Percentiles rank a stretch among this genome's conserved stretches.
Conservation (phyloP, 495 filamentous ascomycete genomes). For the Penicillium tannophilum region DNA sequence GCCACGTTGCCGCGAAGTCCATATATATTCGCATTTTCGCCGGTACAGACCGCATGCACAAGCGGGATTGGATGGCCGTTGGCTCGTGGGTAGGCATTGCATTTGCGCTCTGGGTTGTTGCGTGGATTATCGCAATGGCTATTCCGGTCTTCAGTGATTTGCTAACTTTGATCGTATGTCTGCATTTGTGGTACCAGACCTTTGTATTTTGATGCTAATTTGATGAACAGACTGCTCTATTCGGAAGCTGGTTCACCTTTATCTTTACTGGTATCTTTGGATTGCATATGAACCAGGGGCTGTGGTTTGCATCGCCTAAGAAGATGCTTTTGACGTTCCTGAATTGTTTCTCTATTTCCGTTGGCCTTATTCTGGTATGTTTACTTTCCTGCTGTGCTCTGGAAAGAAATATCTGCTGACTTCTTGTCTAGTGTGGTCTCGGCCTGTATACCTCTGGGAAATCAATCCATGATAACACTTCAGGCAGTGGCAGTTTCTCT, state of each 20-base stretch:
- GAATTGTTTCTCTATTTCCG: conserved; percentile 32
- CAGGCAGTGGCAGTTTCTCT: conserved; percentile 40
- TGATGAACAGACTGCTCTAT: conserved; percentile 39
- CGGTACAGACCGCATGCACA: conserved; percentile 44
- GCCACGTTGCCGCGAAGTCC: conserved; percentile 50
- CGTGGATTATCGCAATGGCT: too few species aligned
- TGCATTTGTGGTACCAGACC: too few species aligned
- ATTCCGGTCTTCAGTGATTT: too few species aligned
- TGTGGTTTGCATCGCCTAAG: conserved; percentile 29
- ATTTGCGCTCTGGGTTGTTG: too few species aligned
- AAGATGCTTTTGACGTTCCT: conserved; percentile 38
- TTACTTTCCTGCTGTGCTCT: neutral
- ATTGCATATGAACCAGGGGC: conserved; percentile 41
- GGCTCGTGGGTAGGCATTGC: too few species aligned
- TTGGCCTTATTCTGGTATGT: conserved; percentile 41
- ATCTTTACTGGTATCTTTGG: conserved; percentile 47
- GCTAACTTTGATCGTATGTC: too few species aligned
- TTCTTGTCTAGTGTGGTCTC: conserved; percentile 36
- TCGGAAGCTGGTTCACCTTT: conserved; percentile 49
- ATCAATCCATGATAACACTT: conserved; percentile 39
- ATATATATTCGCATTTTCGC: conserved; percentile 25
- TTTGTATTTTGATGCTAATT: conserved; percentile 16
- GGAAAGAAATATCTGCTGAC: conserved; percentile 12
- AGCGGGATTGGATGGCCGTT: too few species aligned
- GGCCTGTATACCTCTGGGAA: conserved; percentile 49